These are phyloP conservation scores for Heterobasidion occidentale DNA, from an alignment of 1,284 basidiomycete genomes.

Conservation along the genomic window DNA sequence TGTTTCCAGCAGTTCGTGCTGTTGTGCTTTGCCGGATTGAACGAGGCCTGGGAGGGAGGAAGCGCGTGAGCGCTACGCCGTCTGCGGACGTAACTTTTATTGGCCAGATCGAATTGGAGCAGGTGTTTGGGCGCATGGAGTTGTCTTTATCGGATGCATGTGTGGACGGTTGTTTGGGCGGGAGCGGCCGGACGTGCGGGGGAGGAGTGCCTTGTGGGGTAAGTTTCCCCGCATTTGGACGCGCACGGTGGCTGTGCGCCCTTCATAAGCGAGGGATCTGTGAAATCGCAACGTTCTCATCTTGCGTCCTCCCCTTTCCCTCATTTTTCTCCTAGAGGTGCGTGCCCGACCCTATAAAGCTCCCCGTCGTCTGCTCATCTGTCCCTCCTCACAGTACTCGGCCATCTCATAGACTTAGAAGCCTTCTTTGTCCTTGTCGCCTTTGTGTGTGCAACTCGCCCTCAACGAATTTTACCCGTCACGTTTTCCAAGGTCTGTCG, in stretches of 20 bases:
- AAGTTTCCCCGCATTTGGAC: not conserved
- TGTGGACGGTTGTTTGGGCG: no score
- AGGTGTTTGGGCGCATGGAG: not conserved
- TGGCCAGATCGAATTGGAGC: not conserved
- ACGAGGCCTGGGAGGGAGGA: constrained; percentile 25
- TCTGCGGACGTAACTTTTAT: not conserved
- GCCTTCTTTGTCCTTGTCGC: constrained; percentile 29
- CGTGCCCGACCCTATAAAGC: constrained; percentile 17
- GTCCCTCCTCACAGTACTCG: constrained; percentile 14
- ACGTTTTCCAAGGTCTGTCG: constrained; percentile 13
- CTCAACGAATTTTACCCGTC: constrained; percentile 21
- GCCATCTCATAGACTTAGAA: constrained; percentile 27
- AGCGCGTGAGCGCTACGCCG: not conserved
- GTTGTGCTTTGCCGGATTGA: constrained; percentile 47
- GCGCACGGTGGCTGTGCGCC: not conserved
- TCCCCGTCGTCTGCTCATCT: constrained; percentile 5
- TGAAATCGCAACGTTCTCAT: constrained; percentile 18
- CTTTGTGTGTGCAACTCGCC: constrained; percentile 21
- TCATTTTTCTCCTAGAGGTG: constrained; percentile 36
- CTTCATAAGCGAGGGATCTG: not conserved
- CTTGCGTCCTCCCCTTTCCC: constrained; percentile 23
- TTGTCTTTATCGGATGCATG: not conserved
- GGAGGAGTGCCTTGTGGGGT: not conserved
- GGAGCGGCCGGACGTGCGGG: not conserved
- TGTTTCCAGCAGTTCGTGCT: constrained; percentile 52